Evolutionary conservation across 257 asterid genomes (phyloP).

Genomic region (Mentha longifolia): DNA sequence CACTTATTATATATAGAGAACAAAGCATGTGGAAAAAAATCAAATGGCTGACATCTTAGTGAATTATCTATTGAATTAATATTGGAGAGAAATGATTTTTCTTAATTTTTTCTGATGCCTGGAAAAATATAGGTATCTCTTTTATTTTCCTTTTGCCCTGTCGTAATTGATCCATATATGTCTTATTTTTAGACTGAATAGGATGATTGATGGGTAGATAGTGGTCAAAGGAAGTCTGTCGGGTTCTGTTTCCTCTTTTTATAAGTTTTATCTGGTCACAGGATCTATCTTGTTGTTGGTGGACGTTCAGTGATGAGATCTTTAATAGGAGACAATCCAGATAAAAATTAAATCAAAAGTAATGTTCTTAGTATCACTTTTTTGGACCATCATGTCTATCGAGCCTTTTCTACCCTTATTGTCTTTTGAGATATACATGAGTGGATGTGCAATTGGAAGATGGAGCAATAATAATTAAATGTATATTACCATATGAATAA

Average conservation of each 20-base stretch:
- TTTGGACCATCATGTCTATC: constrained; percentile 1
- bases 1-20: neutral
- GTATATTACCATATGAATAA: neutral
- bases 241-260: neutral
- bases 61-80: constrained; percentile 13
- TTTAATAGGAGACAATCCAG: neutral
- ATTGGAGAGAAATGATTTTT: constrained; percentile 3
- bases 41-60: constrained; percentile 9
- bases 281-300: neutral
- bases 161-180: constrained; percentile 10
- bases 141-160: neutral
- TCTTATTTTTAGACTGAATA: neutral
- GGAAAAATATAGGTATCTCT: constrained; percentile 2
- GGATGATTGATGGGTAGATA: constrained; percentile 9
- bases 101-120: neutral
- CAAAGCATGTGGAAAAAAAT: constrained; percentile 7
- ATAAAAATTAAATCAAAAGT: neutral
- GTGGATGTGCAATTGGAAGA: constrained; percentile 6
- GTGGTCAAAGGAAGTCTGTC: constrained; percentile 26
- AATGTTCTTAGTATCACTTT: constrained; percentile 7
- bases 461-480: constrained; percentile 15
- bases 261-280: neutral
- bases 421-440: neutral
- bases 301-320: constrained; percentile 8
- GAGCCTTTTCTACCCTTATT: neutral